Evolutionary conservation across 768 basidiomycete species (phyloP).

Genomic region (Phylloporus rhodoxanthus): DNA sequence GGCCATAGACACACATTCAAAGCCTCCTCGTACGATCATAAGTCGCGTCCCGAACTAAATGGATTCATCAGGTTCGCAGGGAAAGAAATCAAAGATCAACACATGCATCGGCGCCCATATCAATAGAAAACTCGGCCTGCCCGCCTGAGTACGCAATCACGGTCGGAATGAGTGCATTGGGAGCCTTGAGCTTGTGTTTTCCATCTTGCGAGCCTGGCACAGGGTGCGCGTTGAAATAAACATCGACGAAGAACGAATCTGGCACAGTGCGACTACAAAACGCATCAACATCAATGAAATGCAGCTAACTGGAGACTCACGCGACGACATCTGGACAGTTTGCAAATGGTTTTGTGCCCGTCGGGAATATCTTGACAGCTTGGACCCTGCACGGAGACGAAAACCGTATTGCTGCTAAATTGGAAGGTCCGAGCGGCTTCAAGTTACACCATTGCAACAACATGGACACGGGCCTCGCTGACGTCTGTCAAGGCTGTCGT

Average conservation of each 20-base stretch:
- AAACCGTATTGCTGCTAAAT: slow-evolving; percentile 69
- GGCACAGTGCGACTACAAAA: slow-evolving; percentile 59
- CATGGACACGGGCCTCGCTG: slow-evolving; percentile 15
- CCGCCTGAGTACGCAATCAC: slow-evolving; percentile 68
- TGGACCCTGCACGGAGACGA: slow-evolving; percentile 60
- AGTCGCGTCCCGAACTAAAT: slow-evolving; percentile 65
- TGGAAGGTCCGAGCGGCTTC: slow-evolving; percentile 49
- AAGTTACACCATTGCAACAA: slow-evolving; percentile 69
- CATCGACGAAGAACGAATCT: slow-evolving; percentile 63
- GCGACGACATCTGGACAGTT: slow-evolving; percentile 56
- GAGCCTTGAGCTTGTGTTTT: slow-evolving; percentile 56
- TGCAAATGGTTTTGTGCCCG: slow-evolving; percentile 54
- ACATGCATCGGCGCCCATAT: slow-evolving; percentile 66
- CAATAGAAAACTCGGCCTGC: slow-evolving; percentile 56
- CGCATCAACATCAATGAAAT: not conserved
- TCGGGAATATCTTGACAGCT: slow-evolving; percentile 65
- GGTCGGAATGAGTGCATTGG: slow-evolving; percentile 70
- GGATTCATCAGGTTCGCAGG: slow-evolving; percentile 2
- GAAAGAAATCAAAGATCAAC: not conserved
- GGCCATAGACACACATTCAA: slow-evolving; percentile 49
- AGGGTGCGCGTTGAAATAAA: slow-evolving; percentile 70
- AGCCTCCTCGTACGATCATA: slow-evolving; percentile 76
- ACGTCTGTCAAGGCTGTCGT: not conserved
- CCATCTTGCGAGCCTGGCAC: slow-evolving; percentile 37
- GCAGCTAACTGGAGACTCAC: slow-evolving; percentile 34